Base-by-base conservation (phyloP, 306 rosid genomes). In the Potentilla sterilis region DNA sequence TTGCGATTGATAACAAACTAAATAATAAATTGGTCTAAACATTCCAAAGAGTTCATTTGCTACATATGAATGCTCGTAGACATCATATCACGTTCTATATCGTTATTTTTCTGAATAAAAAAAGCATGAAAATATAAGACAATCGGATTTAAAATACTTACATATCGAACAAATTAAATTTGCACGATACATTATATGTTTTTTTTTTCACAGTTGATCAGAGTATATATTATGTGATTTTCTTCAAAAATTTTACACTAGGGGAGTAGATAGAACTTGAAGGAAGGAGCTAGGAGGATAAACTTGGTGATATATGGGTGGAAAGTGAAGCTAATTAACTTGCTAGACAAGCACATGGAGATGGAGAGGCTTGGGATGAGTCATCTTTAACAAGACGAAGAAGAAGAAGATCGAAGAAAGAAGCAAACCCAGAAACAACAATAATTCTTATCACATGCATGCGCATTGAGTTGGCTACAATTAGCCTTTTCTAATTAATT, bases 381-480 rank as follows among this genome's bases (percentile, higher is more conserved):
- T 61, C 44, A 35, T 63, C 44, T 19, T 7, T 52, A 57, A 10
- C 2, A 28, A 28, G 28, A 28, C 28, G 28, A 28, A 19, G 48
- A 19, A 72, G 41, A 2, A 32, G 22, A 18, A 47, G 34, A 41
- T 41, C 8, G 44, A 6, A 22, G 21, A n/a, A 8, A 14, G 58
- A 52, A 52, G 58, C 24, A 52, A 52, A 19, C 22, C 24, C 58
- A 76, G 7, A 70, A 63, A 52, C 62, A 77, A 7, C 51, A 61
- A 73, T 78, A 41, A 52, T 69, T 69, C 70, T 40, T 46, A 21
- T 74, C 77, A 63, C 74, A 37, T 73, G 68, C 67, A 46, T 1
- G 69, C 69, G 24, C 24, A 40, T 73, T 42, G 24, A 58, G 68
- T 35, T 34, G 6, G 42, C 68, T 14, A 59, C 16, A 18, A 55